These are phyloP conservation scores for Suillus fuscotomentosus DNA, from an alignment of 768 basidiomycete genomes.

Conservation along the genomic window DNA sequence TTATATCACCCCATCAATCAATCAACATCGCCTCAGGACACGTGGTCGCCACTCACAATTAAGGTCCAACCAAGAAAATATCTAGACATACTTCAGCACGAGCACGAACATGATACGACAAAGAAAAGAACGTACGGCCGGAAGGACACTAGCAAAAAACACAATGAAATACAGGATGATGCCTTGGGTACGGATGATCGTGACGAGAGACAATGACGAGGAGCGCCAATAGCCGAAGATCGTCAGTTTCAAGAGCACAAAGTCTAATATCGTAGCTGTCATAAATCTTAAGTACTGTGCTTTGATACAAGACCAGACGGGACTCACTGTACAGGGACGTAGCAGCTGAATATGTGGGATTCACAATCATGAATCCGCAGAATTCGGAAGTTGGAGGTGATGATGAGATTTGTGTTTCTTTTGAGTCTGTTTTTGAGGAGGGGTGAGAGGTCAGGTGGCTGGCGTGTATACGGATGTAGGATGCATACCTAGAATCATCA, in stretches of 20 bases:
- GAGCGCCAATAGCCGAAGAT: conserved; percentile 15
- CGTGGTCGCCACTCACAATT: neutral
- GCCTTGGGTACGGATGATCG: conserved; percentile 16
- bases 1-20: neutral
- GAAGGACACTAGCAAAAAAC: conserved; percentile 16
- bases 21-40: neutral
- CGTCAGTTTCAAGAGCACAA: conserved; percentile 17
- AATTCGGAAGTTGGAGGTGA: neutral
- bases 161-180: conserved; percentile 19
- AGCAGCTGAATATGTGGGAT: conserved; percentile 6
- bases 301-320: neutral
- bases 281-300: neutral
- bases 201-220: conserved; percentile 8
- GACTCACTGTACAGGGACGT: conserved; percentile 19
- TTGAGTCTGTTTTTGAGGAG: conserved; percentile 12
- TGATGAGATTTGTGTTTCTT: conserved; percentile 4
- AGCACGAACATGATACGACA: neutral
- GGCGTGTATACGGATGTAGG: neutral
- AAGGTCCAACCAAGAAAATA: neutral
- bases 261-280: conserved; percentile 20
- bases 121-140: neutral
- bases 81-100: neutral
- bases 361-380: conserved; percentile 6
- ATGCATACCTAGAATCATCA: conserved; percentile 14
- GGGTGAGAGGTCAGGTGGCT: neutral